Base-by-base conservation (phyloP, 1,284 basidiomycete genomes). In the Phaffia rhodozyma region DNA sequence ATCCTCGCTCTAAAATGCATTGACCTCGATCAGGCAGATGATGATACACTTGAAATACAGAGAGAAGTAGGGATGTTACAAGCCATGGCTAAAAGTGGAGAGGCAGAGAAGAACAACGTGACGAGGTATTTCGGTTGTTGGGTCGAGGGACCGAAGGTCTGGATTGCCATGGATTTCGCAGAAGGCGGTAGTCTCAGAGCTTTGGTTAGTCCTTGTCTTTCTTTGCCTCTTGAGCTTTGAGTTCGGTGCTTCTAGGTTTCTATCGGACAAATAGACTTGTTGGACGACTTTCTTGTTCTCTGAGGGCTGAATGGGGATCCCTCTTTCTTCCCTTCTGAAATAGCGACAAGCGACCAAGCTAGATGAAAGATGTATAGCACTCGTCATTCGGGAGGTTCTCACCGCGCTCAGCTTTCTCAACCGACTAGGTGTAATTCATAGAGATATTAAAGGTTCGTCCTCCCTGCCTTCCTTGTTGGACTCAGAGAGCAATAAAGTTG, bases 81-180 rank as follows among this genome's bases (percentile, higher is more conserved):
- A 59, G 90, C 94, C 72, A 82, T 98, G 51, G 67, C 58, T 38
- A 66, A 52, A 21, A 66, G 51, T 49, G 57, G 60, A n/a, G 75
- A 78, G 52, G 75, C 76, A 3, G 89, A 91, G 68, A 83, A 83
- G 0, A 87, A 87, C 62, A 98, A 98, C 73, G 85, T 98, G 69
- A 96, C 91, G 52, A 86, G 89, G 69, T 99, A 98, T 78, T 97
- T 87, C 77, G 94, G 92, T 27, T 97, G 93, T 76, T 87, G 89
- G 78, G 83, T 97, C 72, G 88, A 94, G 73, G 92, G 92, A 0
- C 88, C 91, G 30, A 87, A 90, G 59, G 88, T 98, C 5, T 99
- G 96, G 92, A 98, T 98, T 69, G 91, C 89, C 50, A 98, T 99
- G 96, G 96, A 99, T 75, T 87, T 87, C 72, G 96, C 96, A 6